Evolutionary conservation across 306 rosid genomes (phyloP).

Genomic region (Quercus wislizeni): DNA sequence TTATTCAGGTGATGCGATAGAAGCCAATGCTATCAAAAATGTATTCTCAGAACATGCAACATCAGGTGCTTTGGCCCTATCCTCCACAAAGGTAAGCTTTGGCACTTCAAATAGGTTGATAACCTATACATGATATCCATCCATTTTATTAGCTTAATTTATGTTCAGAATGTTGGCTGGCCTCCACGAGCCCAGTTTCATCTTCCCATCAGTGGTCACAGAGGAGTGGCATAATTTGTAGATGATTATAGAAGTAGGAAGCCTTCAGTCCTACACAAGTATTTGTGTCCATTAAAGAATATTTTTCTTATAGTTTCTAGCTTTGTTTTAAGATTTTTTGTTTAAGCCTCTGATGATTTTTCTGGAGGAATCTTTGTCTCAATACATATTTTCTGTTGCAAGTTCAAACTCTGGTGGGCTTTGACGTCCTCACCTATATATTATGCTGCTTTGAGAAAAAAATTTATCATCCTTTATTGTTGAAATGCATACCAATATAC

Average conservation of each 20-base stretch:
- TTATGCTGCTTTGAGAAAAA: not conserved
- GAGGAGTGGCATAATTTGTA: not conserved
- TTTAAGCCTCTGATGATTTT: not conserved
- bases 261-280: not conserved
- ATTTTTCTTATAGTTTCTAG: not conserved
- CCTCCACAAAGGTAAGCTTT: slow-evolving; percentile 84
- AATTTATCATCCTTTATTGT: not conserved
- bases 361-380: not conserved
- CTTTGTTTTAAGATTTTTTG: not conserved
- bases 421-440: not conserved
- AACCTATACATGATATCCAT: slow-evolving; percentile 9
- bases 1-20: slow-evolving; percentile 70
- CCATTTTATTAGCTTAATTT: slow-evolving; percentile 4
- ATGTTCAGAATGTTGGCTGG: not conserved
- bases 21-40: slow-evolving; percentile 85
- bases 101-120: slow-evolving; percentile 5
- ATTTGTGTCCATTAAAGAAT: not conserved
- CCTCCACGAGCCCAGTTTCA: not conserved
- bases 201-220: not conserved
- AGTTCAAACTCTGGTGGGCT: not conserved
- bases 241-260: not conserved
- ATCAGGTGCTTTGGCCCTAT: slow-evolving; percentile 71
- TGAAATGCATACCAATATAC: not conserved
- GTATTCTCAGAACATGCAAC: slow-evolving; percentile 47
- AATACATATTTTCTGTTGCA: not conserved